phyloP scores from a whole-genome alignment of 176 grass and related monocot genomes.

The Oryza brachyantha region DNA sequence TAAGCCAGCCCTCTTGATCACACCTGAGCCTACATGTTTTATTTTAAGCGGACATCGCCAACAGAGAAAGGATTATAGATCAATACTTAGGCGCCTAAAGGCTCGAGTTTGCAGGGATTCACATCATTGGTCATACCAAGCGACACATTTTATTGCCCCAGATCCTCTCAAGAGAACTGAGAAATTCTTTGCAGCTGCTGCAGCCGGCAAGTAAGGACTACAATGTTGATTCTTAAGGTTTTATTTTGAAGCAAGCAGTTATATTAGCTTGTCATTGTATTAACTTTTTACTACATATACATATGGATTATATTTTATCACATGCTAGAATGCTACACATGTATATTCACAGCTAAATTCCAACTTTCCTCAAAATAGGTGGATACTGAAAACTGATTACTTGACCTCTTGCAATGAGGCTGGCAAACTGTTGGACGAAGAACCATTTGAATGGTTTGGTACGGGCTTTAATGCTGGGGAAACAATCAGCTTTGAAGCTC shows the following conservation, averaged over 20 bases:
- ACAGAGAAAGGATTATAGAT: constrained; percentile 59
- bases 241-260: background rate
- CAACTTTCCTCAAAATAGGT: constrained; percentile 45
- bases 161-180: constrained; percentile 75
- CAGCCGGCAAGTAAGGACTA: constrained; percentile 64
- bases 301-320: constrained; percentile 1
- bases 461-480: constrained; percentile 60
- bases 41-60: constrained; percentile 71
- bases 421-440: constrained; percentile 68
- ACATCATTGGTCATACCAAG: constrained; percentile 87
- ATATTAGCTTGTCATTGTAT: background rate
- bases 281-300: background rate
- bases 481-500: constrained; percentile 77
- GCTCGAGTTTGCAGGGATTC: constrained; percentile 79
- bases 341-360: background rate
- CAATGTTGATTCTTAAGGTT: background rate
- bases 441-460: constrained; percentile 72
- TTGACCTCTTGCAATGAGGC: constrained; percentile 61
- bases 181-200: constrained; percentile 90
- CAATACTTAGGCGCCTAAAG: constrained; percentile 56
- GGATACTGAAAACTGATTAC: constrained; percentile 87
- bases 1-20: constrained; percentile 7
- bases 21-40: constrained; percentile 46
- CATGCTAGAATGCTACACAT: background rate
- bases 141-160: constrained; percentile 78